A percentile compares a stretch with the other conserved stretches of the same genome.
phyloP scores from a whole-genome alignment of 768 basidiomycete genomes.

The Mycena amicta region DNA sequence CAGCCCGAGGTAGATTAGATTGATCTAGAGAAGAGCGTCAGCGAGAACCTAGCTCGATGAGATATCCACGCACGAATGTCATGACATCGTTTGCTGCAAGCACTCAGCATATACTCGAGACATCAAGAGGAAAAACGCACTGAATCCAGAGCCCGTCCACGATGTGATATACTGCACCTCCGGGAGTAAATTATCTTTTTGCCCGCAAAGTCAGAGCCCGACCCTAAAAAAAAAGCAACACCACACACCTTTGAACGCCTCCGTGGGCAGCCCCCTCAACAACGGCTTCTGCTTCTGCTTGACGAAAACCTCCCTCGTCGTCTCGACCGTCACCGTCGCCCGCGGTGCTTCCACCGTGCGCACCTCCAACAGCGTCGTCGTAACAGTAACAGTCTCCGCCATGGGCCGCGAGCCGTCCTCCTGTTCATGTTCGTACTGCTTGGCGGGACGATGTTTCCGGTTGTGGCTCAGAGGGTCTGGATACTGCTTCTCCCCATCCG shows the following conservation, averaged over 20 bases:
- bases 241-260: constrained; percentile 38
- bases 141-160: constrained; percentile 51
- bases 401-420: neutral
- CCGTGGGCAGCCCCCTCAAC: constrained; percentile 38
- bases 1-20: constrained; percentile 38
- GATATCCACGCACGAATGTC: neutral
- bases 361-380: neutral
- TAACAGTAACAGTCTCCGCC: neutral
- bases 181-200: constrained; percentile 47
- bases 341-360: neutral
- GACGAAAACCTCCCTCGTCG: neutral
- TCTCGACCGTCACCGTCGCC: constrained; percentile 2
- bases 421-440: neutral
- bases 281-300: neutral
- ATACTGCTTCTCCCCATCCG: neutral
- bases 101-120: neutral
- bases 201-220: neutral
- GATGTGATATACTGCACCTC: constrained; percentile 50
- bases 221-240: neutral
- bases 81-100: constrained; percentile 17
- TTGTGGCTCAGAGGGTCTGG: no score
- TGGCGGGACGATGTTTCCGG: no score
- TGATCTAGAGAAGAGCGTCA: constrained; percentile 26
- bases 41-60: neutral
- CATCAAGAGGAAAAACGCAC: constrained; percentile 20